These are phyloP conservation scores for Sugiyamaella chiloensis DNA, from an alignment of 805 yeast species.

Conservation along the genomic window DNA sequence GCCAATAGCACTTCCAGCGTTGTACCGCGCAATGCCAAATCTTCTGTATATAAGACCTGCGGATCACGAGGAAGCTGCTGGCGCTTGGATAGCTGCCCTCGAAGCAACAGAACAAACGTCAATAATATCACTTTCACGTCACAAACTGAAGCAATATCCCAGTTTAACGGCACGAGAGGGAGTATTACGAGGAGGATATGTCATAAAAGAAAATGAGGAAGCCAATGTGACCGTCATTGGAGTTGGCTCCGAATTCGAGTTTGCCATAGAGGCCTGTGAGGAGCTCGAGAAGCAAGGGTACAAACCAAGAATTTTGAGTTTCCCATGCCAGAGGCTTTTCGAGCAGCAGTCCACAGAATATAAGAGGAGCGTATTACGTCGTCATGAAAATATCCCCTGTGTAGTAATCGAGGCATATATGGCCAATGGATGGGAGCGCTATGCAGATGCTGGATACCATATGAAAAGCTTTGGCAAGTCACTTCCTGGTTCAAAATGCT, in stretches of 20 bases:
- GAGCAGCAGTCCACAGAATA: neutral
- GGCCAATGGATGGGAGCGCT: slow-evolving; percentile 1
- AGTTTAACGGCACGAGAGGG: slow-evolving; percentile 91
- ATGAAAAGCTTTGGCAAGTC: slow-evolving; percentile 9
- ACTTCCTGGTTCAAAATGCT: no score
- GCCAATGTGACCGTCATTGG: slow-evolving; percentile 57
- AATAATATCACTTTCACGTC: slow-evolving; percentile 71
- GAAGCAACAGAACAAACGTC: slow-evolving; percentile 59
- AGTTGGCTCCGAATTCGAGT: neutral
- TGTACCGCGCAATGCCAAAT: slow-evolving; percentile 52
- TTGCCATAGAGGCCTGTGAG: neutral
- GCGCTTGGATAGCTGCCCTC: slow-evolving; percentile 58
- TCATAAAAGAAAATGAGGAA: slow-evolving; percentile 52
- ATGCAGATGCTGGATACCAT: slow-evolving; percentile 5
- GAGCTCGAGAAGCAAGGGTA: neutral
- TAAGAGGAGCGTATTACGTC: neutral
- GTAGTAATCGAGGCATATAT: slow-evolving; percentile 1
- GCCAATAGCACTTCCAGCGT: slow-evolving; percentile 51
- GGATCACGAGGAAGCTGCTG: slow-evolving; percentile 51
- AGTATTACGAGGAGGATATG: slow-evolving; percentile 94
- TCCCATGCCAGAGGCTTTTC: neutral
- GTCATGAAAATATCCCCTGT: neutral
- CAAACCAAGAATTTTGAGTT: neutral
- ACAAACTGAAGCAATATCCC: slow-evolving; percentile 68
- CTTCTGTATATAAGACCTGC: slow-evolving; percentile 50